phyloP scores from a whole-genome alignment of 768 basidiomycete genomes.

The Cystobasidium tubakii region DNA sequence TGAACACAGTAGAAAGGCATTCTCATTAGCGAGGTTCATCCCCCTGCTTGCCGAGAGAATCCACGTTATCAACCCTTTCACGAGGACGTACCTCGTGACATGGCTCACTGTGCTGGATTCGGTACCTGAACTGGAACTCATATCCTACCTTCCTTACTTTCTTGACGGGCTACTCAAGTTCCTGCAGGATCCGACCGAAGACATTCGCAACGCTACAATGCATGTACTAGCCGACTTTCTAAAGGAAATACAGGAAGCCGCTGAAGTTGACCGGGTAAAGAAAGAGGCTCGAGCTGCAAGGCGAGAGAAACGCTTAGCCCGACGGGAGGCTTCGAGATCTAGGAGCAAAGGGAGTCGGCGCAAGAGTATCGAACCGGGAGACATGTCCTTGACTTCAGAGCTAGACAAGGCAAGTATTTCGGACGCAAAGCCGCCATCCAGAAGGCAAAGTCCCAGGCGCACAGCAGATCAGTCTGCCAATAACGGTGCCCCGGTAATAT shows the following conservation, averaged over 20 bases:
- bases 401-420: neutral
- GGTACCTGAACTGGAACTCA: slow-evolving; percentile 90
- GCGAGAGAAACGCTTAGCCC: slow-evolving; percentile 51
- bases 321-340: slow-evolving; percentile 52
- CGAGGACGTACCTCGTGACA: slow-evolving; percentile 87
- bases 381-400: neutral
- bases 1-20: slow-evolving; percentile 50
- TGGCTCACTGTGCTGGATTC: slow-evolving; percentile 96
- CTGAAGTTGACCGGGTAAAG: slow-evolving; percentile 61
- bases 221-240: slow-evolving; percentile 80
- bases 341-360: slow-evolving; percentile 47
- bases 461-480: slow-evolving; percentile 40
- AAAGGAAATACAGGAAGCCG: slow-evolving; percentile 81
- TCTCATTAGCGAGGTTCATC: slow-evolving; percentile 89
- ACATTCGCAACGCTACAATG: slow-evolving; percentile 85
- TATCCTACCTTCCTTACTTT: slow-evolving; percentile 90
- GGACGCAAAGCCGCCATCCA: slow-evolving; percentile 12
- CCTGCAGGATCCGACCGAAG: slow-evolving; percentile 86
- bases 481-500: neutral
- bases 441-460: slow-evolving; percentile 54
- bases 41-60: slow-evolving; percentile 88
- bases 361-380: slow-evolving; percentile 19
- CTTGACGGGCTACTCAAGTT: slow-evolving; percentile 93
- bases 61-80: slow-evolving; percentile 90
- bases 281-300: slow-evolving; percentile 41